Percentiles rank a stretch among this genome's conserved stretches.
These are phyloP conservation scores for Lasiosphaeria ovina DNA, from an alignment of 495 filamentous ascomycete species.

Conservation along the genomic window DNA sequence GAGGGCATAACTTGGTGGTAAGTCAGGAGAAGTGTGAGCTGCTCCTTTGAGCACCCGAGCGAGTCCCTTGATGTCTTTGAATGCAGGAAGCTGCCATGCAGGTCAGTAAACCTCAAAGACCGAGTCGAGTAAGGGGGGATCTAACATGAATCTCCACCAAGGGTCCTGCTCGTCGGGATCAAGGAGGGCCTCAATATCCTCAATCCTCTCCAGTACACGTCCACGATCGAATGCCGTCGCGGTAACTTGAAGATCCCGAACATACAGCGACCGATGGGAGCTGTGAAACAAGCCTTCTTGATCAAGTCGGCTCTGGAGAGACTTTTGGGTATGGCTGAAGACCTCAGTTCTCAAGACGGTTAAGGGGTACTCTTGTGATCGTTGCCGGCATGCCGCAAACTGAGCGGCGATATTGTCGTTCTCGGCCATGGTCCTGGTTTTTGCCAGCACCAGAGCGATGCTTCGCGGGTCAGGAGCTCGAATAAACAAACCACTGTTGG, in stretches of 20 bases:
- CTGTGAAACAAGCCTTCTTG: constrained; percentile 1
- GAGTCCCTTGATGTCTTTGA: constrained; percentile 30
- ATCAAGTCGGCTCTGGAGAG: constrained; percentile 3
- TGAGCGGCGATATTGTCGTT: neutral
- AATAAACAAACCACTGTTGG: too few relatives aligned
- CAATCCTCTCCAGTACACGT: constrained; percentile 1
- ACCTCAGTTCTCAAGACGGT: constrained; percentile 8
- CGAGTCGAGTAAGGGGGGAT: neutral
- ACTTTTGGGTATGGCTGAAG: constrained; percentile 2
- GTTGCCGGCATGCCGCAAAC: neutral
- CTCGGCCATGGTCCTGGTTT: too few relatives aligned
- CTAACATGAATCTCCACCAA: constrained; percentile 13
- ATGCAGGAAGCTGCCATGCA: constrained; percentile 32
- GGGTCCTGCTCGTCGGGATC: constrained; percentile 7
- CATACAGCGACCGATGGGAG: constrained; percentile 4
- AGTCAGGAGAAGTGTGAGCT: constrained; percentile 38
- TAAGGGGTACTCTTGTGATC: constrained; percentile 10
- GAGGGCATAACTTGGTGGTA: constrained; percentile 45
- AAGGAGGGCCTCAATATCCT: constrained; percentile 2
- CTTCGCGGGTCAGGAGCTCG: too few relatives aligned
- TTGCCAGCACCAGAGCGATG: too few relatives aligned
- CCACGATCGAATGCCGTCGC: constrained; percentile 1
- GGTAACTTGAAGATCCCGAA: constrained; percentile 7
- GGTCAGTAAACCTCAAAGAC: neutral
- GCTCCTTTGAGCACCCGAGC: constrained; percentile 30